Base-by-base conservation (phyloP, 192 early-diverging fungal genomes). In the Backusella morwellensis region DNA sequence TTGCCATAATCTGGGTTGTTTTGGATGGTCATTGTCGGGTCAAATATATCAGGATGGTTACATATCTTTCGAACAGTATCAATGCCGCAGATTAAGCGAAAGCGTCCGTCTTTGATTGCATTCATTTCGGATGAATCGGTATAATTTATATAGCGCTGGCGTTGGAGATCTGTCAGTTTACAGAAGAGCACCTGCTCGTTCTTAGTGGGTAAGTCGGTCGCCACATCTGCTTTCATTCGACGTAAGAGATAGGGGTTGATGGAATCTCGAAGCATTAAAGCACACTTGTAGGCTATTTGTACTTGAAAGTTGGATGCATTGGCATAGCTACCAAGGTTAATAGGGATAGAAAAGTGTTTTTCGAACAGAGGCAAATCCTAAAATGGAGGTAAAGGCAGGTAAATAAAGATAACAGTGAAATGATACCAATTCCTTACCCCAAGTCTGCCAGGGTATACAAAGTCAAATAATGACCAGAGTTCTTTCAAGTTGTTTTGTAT, bases 51-150 rank as follows among this genome's bases (percentile, higher is more conserved):
- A 0, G 95, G 96, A 74, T 99, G 98, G 78, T 99, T 98, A 80
- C 98, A 99, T 34, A 98, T 97, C 86, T 99, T 98, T 67, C 97
- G 87, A 11, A 97, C 88, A 63, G 94, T 87, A 75, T 98, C 97
- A 70, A 98, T 97, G 14, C 96, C 97, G 81, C 84, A 93, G 35
- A 98, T 83, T 35, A 93, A 93, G 63, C 98, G 92, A 66, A 93
- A 85, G 54, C 91, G 91, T 0, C 96, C 95, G 11, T 87, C 81
- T 77, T 98, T 76, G 32, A 98, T 97, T 15, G 88, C 81, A 32
- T 86, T 86, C 82, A 96, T 91, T 12, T 95, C 95, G 3, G 85
- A 81, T 40, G 92, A 92, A 21, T 86, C 83, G 66, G 97, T 79
- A 80, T 93, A 98, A 5, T 81, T 74, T 32, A 90, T 76, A 70